These are phyloP conservation scores for Graphilbum fragrans DNA, from an alignment of 2,329 filamentous ascomycete species.

Conservation along the genomic window DNA sequence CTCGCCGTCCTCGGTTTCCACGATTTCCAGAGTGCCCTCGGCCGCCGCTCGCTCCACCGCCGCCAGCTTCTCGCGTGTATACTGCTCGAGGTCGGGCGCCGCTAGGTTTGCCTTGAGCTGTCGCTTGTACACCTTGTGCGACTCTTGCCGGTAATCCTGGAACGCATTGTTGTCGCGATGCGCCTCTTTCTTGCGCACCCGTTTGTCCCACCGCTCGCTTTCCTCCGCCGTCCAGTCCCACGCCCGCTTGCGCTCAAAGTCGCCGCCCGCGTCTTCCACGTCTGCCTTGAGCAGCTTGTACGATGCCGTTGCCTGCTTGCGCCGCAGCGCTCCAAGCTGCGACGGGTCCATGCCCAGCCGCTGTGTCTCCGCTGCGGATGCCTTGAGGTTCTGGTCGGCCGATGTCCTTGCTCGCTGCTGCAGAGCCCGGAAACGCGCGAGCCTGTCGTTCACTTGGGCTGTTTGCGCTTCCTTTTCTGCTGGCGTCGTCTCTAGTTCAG, in stretches of 20 bases:
- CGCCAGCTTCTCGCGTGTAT: constrained; percentile 74
- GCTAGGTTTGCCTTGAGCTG: constrained; percentile 63
- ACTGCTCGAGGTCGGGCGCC: constrained; percentile 66
- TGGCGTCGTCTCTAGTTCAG: neutral
- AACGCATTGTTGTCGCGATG: constrained; percentile 81
- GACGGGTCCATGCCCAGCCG: constrained; percentile 66
- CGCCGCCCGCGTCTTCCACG: constrained; percentile 69
- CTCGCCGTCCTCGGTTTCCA: constrained; percentile 91
- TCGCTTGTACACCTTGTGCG: constrained; percentile 85
- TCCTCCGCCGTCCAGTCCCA: constrained; percentile 99
- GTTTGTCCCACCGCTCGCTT: constrained; percentile 85
- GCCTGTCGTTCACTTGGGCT: constrained; percentile 48
- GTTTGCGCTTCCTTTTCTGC: constrained; percentile 1
- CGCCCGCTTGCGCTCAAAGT: constrained; percentile 94
- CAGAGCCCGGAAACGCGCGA: constrained; percentile 77
- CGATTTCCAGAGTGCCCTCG: constrained; percentile 76
- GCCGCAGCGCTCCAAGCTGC: constrained; percentile 65
- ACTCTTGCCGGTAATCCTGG: constrained; percentile 76
- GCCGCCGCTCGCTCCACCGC: constrained; percentile 77
- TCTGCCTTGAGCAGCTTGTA: constrained; percentile 93
- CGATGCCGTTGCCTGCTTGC: constrained; percentile 75
- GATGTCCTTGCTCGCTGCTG: constrained; percentile 68
- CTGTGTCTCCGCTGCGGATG: constrained; percentile 72
- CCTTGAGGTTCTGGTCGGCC: constrained; percentile 65
- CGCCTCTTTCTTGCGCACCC: constrained; percentile 71